Conservation (phyloP, 805 yeast species). For the Wickerhamiella qilinensis region DNA sequence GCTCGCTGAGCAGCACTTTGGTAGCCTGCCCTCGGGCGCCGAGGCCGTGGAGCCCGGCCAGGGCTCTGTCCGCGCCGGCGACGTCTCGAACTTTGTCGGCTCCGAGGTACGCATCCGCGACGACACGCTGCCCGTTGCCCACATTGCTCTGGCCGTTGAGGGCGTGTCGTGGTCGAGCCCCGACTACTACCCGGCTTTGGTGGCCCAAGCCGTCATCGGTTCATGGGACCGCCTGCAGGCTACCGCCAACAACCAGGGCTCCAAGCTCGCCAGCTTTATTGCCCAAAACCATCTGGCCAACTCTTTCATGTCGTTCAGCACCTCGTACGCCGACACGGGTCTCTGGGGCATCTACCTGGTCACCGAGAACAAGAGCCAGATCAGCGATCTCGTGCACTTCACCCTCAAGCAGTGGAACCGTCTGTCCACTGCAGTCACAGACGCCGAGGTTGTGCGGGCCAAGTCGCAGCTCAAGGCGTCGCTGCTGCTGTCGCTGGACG, state of each 20-base stretch:
- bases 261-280: constrained; percentile 58
- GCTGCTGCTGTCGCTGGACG: constrained; percentile 73
- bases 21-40: constrained; percentile 30
- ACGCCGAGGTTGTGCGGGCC: constrained; percentile 81
- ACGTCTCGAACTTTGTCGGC: constrained; percentile 66
- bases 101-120: constrained; percentile 79
- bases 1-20: constrained; percentile 59
- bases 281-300: constrained; percentile 60
- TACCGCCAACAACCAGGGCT: constrained; percentile 66
- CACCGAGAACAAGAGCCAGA: constrained; percentile 55
- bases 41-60: constrained; percentile 52
- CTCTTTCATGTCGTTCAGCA: constrained; percentile 90
- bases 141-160: constrained; percentile 88
- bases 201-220: constrained; percentile 92
- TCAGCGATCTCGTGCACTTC: constrained; percentile 55
- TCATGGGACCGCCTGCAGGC: constrained; percentile 94
- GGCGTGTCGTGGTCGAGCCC: constrained; percentile 96
- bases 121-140: constrained; percentile 69
- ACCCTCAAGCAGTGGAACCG: constrained; percentile 80
- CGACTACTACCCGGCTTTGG: constrained; percentile 87
- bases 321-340: constrained; percentile 95
- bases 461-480: constrained; percentile 93
- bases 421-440: constrained; percentile 63
- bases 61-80: constrained; percentile 38
- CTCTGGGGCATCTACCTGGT: constrained; percentile 93